These are phyloP conservation scores for Lichtheimia corymbifera DNA, from an alignment of 371 early-diverging fungal species.

Conservation along the genomic window DNA sequence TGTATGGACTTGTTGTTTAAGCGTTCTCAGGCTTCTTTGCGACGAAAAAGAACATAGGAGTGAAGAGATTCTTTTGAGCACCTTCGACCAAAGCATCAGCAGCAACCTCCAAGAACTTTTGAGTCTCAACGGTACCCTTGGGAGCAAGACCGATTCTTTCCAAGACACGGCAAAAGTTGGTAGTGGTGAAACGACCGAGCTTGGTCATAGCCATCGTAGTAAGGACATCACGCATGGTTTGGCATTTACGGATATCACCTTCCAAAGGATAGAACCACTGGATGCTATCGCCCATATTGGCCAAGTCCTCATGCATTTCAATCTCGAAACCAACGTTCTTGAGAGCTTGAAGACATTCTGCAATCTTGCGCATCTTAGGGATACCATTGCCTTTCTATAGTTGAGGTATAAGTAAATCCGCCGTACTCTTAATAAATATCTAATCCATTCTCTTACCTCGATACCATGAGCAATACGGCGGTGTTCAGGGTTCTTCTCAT, in stretches of 20 bases:
- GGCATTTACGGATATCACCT: slow-evolving; percentile 58
- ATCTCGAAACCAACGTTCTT: slow-evolving; percentile 87
- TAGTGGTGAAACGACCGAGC: slow-evolving; percentile 62
- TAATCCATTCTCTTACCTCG: slow-evolving; percentile 48
- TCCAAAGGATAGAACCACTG: slow-evolving; percentile 87
- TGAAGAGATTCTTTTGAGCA: slow-evolving; percentile 77
- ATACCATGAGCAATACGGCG: slow-evolving; percentile 77
- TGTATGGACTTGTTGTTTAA: slow-evolving; percentile 2
- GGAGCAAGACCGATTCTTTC: slow-evolving; percentile 85
- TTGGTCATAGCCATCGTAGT: slow-evolving; percentile 57
- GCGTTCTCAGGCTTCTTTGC: slow-evolving; percentile 75
- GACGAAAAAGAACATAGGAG: slow-evolving; percentile 93
- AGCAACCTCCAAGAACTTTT: slow-evolving; percentile 76
- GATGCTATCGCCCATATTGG: slow-evolving; percentile 62
- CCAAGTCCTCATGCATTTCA: slow-evolving; percentile 68
- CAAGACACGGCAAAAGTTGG: slow-evolving; percentile 65
- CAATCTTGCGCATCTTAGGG: slow-evolving; percentile 76
- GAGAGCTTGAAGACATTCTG: slow-evolving; percentile 73
- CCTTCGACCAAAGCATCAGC: slow-evolving; percentile 81
- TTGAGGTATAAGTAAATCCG: background rate
- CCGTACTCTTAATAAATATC: background rate
- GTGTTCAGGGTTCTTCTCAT: slow-evolving; percentile 74
- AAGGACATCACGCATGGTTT: slow-evolving; percentile 61
- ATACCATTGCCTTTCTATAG: slow-evolving; percentile 75
- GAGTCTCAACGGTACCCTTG: slow-evolving; percentile 79